Conservation (phyloP, 345 rosid species). For the Cardamine resedifolia region DNA sequence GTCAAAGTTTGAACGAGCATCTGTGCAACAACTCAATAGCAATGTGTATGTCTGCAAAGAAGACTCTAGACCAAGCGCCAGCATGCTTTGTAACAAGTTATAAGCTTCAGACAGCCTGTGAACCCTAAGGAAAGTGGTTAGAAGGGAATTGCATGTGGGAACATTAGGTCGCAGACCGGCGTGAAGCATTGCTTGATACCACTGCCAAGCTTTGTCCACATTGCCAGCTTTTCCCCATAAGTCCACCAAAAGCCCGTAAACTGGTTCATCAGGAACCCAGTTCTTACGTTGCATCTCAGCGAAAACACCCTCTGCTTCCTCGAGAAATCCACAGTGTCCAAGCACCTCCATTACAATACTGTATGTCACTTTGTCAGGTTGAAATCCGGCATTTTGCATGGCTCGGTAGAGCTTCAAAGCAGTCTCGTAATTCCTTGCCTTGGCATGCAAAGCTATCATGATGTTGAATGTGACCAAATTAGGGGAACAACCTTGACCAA, state of each 20-base stretch:
- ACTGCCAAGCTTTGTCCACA: slow-evolving; percentile 81
- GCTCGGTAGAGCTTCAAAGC: slow-evolving; percentile 80
- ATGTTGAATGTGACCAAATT: slow-evolving; percentile 88
- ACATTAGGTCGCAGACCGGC: slow-evolving; percentile 87
- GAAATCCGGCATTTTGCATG: slow-evolving; percentile 80
- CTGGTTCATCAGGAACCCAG: slow-evolving; percentile 97
- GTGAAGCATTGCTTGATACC: slow-evolving; percentile 88
- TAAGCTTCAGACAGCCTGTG: slow-evolving; percentile 74
- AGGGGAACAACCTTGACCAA: slow-evolving; percentile 86
- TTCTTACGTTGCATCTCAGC: slow-evolving; percentile 77
- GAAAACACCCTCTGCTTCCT: slow-evolving; percentile 88
- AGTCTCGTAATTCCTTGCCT: slow-evolving; percentile 79
- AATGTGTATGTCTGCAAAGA: slow-evolving; percentile 87
- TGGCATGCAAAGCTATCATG: slow-evolving; percentile 93
- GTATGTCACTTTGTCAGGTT: slow-evolving; percentile 92
- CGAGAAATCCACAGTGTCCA: slow-evolving; percentile 87
- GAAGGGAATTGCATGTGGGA: slow-evolving; percentile 94
- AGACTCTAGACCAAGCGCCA: slow-evolving; percentile 62
- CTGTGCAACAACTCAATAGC: slow-evolving; percentile 88
- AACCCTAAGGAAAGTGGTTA: slow-evolving; percentile 78
- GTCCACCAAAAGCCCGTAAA: slow-evolving; percentile 89
- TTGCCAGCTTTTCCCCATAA: slow-evolving; percentile 95
- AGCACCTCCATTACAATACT: slow-evolving; percentile 98
- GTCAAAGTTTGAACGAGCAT: slow-evolving; percentile 66
- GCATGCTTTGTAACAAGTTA: slow-evolving; percentile 75